These are phyloP conservation scores for Solanum sejunctum DNA, from an alignment of 257 asterid species.

Conservation along the genomic window DNA sequence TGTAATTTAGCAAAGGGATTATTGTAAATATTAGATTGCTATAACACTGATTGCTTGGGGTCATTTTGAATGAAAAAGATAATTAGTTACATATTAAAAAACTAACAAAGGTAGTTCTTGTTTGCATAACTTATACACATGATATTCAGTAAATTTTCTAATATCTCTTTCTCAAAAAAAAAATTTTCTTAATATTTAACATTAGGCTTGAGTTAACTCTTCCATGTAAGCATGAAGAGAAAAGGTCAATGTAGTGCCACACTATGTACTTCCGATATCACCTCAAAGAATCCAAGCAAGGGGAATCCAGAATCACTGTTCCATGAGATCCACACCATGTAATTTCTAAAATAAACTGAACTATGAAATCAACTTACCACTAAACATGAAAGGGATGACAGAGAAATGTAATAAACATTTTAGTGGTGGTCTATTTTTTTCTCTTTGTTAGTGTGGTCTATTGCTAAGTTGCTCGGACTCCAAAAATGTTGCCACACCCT, in stretches of 20 bases:
- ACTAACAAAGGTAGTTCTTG: not conserved
- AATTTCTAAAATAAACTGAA: not conserved
- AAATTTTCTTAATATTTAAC: not conserved
- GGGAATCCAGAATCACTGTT: not conserved
- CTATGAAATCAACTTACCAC: not conserved
- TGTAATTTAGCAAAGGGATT: not conserved
- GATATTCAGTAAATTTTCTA: not conserved
- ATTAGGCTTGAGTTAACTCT: not conserved
- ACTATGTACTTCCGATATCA: not conserved
- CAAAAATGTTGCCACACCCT: too few species aligned
- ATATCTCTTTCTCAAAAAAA: not conserved
- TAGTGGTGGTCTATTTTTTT: not conserved
- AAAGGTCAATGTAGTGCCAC: not conserved
- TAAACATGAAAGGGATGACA: not conserved
- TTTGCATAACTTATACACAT: not conserved
- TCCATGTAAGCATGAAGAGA: not conserved
- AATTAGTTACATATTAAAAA: not conserved
- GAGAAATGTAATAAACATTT: not conserved
- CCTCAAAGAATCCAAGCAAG: not conserved
- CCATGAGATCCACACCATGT: not conserved
- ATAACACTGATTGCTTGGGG: not conserved
- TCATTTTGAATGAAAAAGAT: not conserved
- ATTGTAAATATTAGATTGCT: not conserved
- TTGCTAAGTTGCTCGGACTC: not conserved
- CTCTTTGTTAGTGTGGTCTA: not conserved